Evolutionary conservation across 352 stramenopile species (phyloP).

Genomic region (Pythium biforme): DNA sequence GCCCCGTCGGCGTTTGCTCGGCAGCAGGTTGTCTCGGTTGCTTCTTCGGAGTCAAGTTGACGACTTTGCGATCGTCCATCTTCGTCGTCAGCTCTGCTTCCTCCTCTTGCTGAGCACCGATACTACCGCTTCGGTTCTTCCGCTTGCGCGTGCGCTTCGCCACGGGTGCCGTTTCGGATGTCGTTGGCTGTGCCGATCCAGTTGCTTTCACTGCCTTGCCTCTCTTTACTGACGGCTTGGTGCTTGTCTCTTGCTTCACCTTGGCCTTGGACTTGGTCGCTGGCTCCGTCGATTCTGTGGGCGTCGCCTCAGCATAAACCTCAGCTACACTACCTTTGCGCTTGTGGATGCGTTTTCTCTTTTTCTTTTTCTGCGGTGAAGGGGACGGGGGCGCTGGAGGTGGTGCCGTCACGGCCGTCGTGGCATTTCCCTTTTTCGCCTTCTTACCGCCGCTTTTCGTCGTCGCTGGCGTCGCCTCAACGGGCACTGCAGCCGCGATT

Average conservation of each 20-base stretch:
- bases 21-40: not conserved
- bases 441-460: constrained; percentile 16
- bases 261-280: not conserved
- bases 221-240: not conserved
- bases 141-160: constrained; percentile 7
- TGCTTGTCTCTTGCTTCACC: not conserved
- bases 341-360: constrained; percentile 20
- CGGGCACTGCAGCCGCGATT: not conserved
- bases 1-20: not conserved
- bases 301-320: not conserved
- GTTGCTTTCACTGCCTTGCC: not conserved
- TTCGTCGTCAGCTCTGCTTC: not conserved
- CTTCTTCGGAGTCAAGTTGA: not conserved
- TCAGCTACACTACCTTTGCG: constrained; percentile 10
- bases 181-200: not conserved
- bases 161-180: not conserved
- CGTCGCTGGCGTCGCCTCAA: not conserved
- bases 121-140: constrained; percentile 6
- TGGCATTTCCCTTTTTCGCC: constrained; percentile 9
- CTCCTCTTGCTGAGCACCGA: not conserved
- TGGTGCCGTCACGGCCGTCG: not conserved
- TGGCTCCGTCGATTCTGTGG: not conserved
- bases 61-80: not conserved
- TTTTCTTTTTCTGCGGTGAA: constrained; percentile 23
- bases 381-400: not conserved